Evolutionary conservation across 1,284 basidiomycete species (phyloP).

Genomic region (Chiua sp.): DNA sequence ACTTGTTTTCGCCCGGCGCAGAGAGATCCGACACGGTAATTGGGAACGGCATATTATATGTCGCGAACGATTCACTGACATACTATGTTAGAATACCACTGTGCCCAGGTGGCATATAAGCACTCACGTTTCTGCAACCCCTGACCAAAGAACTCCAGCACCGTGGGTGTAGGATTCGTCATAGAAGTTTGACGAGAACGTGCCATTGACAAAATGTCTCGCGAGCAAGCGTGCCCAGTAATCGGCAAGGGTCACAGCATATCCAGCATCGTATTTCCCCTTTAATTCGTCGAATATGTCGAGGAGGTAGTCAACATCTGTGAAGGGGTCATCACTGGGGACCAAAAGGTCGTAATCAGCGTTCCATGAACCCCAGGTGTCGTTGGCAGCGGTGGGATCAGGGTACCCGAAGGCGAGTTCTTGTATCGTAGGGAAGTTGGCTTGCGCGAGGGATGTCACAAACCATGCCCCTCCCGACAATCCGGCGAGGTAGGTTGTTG

Average conservation of each 20-base stretch:
- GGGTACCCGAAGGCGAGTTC: constrained; percentile 43
- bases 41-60: constrained; percentile 44
- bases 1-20: constrained; percentile 34
- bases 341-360: constrained; percentile 28
- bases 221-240: constrained; percentile 41
- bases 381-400: constrained; percentile 15
- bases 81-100: not conserved
- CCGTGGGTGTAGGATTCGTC: constrained; percentile 40
- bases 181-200: constrained; percentile 37
- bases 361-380: constrained; percentile 44
- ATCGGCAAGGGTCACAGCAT: constrained; percentile 42
- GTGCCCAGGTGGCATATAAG: too few relatives aligned
- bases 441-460: constrained; percentile 44
- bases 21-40: constrained; percentile 38
- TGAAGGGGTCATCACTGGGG: constrained; percentile 23
- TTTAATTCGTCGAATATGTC: constrained; percentile 36
- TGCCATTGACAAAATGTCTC: constrained; percentile 48
- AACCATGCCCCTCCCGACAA: constrained; percentile 51
- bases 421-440: constrained; percentile 45
- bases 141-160: constrained; percentile 42
- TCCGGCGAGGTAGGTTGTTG: constrained; percentile 47
- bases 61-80: constrained; percentile 37
- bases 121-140: constrained; percentile 38
- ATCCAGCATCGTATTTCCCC: constrained; percentile 38
- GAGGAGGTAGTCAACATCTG: constrained; percentile 25